Conservation (phyloP, 495 filamentous ascomycete species). For the Penicillium odoratum region DNA sequence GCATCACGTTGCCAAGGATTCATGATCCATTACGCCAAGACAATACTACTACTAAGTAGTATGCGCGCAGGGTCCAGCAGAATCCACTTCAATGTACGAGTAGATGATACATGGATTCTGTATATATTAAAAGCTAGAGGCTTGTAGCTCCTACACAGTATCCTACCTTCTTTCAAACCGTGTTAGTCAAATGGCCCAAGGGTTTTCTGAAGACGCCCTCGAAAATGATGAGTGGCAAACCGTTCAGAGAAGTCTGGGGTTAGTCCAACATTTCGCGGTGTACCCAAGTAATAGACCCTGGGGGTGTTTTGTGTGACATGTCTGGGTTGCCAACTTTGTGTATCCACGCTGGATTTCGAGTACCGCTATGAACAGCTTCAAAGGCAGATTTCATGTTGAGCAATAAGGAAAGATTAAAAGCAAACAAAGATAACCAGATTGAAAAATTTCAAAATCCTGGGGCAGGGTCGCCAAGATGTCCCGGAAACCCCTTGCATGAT, state of each 20-base stretch:
- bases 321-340: background rate
- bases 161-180: too few relatives aligned
- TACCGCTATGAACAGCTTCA: background rate
- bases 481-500: slow-evolving; percentile 20
- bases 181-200: too few relatives aligned
- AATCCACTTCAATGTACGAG: background rate
- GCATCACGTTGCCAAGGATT: background rate
- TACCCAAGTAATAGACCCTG: too few relatives aligned
- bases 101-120: background rate
- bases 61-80: background rate
- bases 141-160: too few relatives aligned
- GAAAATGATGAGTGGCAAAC: background rate
- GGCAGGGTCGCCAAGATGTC: background rate
- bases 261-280: too few relatives aligned
- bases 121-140: too few relatives aligned
- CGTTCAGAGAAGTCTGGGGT: too few relatives aligned
- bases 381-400: slow-evolving; percentile 1
- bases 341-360: background rate
- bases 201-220: background rate
- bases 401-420: background rate
- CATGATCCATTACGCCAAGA: slow-evolving; percentile 3
- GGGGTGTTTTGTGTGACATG: too few relatives aligned
- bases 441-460: too few relatives aligned
- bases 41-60: background rate
- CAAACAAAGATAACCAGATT: background rate